Evolutionary conservation across 2,329 filamentous ascomycete genomes (phyloP), one percentile per base, ranked within the genome.

Genomic region (Alternaria sp.): DNA sequence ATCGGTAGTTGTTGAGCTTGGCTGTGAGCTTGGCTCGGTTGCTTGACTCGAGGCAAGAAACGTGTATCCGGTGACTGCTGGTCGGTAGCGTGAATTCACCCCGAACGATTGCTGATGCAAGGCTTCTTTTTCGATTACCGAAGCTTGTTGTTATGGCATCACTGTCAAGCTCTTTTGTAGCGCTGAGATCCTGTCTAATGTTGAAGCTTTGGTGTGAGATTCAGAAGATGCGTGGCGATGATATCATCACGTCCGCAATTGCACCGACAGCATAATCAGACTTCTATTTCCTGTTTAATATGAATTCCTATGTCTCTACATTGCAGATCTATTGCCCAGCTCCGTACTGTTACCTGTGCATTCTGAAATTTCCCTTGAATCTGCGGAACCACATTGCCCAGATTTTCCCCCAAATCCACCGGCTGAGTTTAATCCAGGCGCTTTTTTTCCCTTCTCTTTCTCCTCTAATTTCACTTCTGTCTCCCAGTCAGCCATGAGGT

Each of bases 191-290:
- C 11, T 17, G 17, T 17, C 17, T 33, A 5, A 14, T 33, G 29
- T 36, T 33, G 17, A 17, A 36, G 31, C 13, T 34, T 48, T 14
- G 21, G 11, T 24, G 31, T 1, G 31, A 24, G n/a, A 21, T 1
- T 26, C 21, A 3, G n/a, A n/a, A 36, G 8, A 29, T 23, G 21
- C 44, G 17, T 14, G 23, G 36, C 21, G 2, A 34, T 36, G 44
- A 48, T 21, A 36, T 48, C 44, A 48, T 34, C 13, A 48, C 31
- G 28, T 24, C 44, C 31, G 44, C 21, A 21, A 29, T 48, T 48
- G 21, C 44, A 36, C 44, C 44, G 23, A 24, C 11, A 48, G 37
- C 37, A 33, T 34, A 24, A 13, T 34, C 29, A 13, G 36, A 36
- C 44, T 26, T 2, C 17, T 23, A 23, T 7, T 21, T 46, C 44